Conservation (phyloP, 163 green algal genomes). For the Picocystis sp. region DNA sequence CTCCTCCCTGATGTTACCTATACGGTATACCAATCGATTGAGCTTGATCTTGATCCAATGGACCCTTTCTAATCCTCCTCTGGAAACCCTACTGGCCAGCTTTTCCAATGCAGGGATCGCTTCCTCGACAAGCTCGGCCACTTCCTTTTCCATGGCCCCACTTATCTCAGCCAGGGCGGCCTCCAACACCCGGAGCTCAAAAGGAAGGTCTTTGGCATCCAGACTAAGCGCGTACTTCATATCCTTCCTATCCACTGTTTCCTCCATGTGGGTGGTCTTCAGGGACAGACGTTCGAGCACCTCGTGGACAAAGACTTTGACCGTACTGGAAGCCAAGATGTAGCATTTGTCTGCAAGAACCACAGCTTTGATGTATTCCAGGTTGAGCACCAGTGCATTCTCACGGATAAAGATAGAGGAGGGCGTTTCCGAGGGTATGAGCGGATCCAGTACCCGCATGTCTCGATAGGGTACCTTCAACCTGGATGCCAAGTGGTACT, state of each 20-base stretch:
- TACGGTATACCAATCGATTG: too few species aligned
- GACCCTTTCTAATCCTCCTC: too few species aligned
- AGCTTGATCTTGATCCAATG: too few species aligned
- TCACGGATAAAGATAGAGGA: constrained; percentile 71
- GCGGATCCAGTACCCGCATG: constrained; percentile 59
- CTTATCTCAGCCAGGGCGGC: constrained; percentile 40
- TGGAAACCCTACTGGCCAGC: constrained; percentile 52
- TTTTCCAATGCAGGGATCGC: constrained; percentile 60
- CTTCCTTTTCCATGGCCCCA: constrained; percentile 29
- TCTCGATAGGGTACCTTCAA: constrained; percentile 31
- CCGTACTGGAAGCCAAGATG: too few species aligned
- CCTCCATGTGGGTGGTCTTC: constrained; percentile 3
- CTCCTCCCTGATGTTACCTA: too few species aligned
- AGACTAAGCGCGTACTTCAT: neutral
- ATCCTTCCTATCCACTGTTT: neutral
- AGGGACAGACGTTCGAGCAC: constrained; percentile 4
- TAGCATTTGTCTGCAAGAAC: neutral
- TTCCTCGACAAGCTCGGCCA: constrained; percentile 46
- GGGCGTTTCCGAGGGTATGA: constrained; percentile 53
- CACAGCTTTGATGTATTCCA: constrained; percentile 66
- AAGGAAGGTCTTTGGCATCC: constrained; percentile 24
- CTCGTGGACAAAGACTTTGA: constrained; percentile 8
- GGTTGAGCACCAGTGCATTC: constrained; percentile 60
- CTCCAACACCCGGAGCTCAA: constrained; percentile 56
- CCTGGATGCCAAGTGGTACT: constrained; percentile 17